A percentile compares a stretch with the other conserved stretches of the same genome.
Conservation (phyloP, 2,329 filamentous ascomycete genomes). For the Verticillium isaacii region DNA sequence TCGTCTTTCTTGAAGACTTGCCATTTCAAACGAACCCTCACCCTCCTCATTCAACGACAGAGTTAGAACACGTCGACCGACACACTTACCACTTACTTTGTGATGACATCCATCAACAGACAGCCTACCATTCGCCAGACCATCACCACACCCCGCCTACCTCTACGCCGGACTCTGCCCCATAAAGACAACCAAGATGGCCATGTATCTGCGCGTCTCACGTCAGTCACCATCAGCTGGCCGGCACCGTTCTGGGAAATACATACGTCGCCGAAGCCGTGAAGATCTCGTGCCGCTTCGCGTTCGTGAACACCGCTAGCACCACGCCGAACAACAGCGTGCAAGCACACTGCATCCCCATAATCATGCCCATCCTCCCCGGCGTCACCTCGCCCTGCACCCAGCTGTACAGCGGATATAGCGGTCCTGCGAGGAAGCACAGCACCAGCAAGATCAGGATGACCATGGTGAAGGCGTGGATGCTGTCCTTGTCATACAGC, state of each 20-base stretch:
- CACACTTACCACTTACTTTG: neutral
- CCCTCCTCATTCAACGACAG: neutral
- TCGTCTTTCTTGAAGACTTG: too few relatives aligned
- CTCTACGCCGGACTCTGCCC: neutral
- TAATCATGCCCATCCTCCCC: neutral
- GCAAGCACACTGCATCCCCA: neutral
- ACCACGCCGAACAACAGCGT: neutral
- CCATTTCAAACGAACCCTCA: too few relatives aligned
- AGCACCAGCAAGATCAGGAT: neutral
- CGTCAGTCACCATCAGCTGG: neutral
- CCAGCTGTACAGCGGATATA: conserved; percentile 1
- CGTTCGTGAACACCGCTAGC: neutral
- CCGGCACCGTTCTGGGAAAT: neutral
- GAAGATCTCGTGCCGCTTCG: conserved; percentile 2
- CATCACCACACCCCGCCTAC: neutral
- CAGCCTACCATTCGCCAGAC: neutral
- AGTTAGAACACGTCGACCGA: neutral
- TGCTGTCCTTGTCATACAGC: neutral
- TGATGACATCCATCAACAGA: neutral
- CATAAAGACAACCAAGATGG: neutral
- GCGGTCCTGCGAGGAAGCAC: neutral
- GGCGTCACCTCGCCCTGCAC: neutral
- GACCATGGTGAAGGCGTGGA: neutral
- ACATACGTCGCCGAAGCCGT: neutral
- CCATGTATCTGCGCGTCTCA: neutral